Evolutionary conservation across 2,329 filamentous ascomycete genomes (phyloP).

Genomic region (Pezicula rhizophila): DNA sequence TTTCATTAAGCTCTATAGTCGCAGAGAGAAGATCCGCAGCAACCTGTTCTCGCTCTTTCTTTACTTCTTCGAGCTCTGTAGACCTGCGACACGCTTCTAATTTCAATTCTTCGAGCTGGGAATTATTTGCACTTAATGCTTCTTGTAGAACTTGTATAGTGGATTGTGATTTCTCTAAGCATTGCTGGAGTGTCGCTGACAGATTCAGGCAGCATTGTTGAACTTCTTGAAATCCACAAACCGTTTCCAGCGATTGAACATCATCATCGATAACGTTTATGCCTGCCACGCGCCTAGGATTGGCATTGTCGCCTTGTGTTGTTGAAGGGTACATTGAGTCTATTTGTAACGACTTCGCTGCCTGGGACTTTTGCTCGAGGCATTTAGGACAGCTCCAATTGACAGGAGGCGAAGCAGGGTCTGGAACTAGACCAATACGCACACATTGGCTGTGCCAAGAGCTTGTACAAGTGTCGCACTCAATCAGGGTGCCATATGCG

Average conservation of each 20-base stretch:
- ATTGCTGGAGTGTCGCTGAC: too few species aligned
- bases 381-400: neutral
- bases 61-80: conserved; percentile 1
- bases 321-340: neutral
- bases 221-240: neutral
- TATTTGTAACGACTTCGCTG: neutral
- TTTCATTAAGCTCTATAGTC: conserved; percentile 1
- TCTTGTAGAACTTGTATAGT: conserved; percentile 4
- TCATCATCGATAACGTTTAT: neutral
- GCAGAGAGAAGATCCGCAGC: too few species aligned
- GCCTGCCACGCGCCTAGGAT: too few species aligned
- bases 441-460: neutral
- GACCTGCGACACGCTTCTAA: neutral
- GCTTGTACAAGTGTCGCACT: neutral
- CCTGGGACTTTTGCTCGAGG: neutral
- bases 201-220: too few species aligned
- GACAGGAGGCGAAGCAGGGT: neutral
- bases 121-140: conserved; percentile 1
- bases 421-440: neutral
- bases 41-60: conserved; percentile 2
- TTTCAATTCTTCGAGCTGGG: neutral
- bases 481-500: neutral
- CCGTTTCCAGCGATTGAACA: neutral
- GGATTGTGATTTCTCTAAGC: neutral
- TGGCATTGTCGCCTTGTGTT: too few species aligned